These are phyloP conservation scores for Glycine latifolia DNA, from an alignment of 306 rosid genomes.

Conservation along the genomic window DNA sequence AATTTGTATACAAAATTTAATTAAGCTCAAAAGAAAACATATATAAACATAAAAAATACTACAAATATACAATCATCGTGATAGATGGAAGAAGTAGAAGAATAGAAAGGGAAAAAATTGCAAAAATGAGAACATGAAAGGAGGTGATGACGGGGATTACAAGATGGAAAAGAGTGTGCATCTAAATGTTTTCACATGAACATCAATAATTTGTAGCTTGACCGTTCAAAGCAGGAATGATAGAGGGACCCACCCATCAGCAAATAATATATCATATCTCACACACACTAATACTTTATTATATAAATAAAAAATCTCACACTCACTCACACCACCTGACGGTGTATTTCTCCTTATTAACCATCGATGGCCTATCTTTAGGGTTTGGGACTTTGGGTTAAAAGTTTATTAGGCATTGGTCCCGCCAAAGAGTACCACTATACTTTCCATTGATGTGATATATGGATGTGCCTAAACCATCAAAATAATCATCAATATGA, in stretches of 20 bases:
- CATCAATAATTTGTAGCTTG: slow-evolving; percentile 80
- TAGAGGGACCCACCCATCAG: slow-evolving; percentile 58
- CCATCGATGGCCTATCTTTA: slow-evolving; percentile 58
- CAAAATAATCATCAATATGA: slow-evolving; percentile 37
- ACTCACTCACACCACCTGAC: slow-evolving; percentile 50
- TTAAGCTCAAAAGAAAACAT: background rate
- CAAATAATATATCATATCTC: slow-evolving; percentile 18
- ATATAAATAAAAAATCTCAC: background rate
- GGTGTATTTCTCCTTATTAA: slow-evolving; percentile 41
- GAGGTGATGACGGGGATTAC: background rate
- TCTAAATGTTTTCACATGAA: slow-evolving; percentile 61
- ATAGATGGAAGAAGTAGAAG: too few species aligned
- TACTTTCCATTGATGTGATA: slow-evolving; percentile 73
- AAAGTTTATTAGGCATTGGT: slow-evolving; percentile 44
- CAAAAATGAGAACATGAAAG: background rate
- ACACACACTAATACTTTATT: background rate
- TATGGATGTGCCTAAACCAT: slow-evolving; percentile 47
- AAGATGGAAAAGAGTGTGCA: slow-evolving; percentile 24
- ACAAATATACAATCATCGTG: too few species aligned
- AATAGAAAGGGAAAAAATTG: background rate
- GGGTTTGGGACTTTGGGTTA: slow-evolving; percentile 47
- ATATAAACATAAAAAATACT: too few species aligned
- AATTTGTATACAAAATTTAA: background rate
- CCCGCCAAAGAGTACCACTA: slow-evolving; percentile 48
- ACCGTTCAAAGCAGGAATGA: slow-evolving; percentile 77